These are phyloP conservation scores for Trebouxia sp. DNA, from an alignment of 139 green algal species.

Conservation along the genomic window DNA sequence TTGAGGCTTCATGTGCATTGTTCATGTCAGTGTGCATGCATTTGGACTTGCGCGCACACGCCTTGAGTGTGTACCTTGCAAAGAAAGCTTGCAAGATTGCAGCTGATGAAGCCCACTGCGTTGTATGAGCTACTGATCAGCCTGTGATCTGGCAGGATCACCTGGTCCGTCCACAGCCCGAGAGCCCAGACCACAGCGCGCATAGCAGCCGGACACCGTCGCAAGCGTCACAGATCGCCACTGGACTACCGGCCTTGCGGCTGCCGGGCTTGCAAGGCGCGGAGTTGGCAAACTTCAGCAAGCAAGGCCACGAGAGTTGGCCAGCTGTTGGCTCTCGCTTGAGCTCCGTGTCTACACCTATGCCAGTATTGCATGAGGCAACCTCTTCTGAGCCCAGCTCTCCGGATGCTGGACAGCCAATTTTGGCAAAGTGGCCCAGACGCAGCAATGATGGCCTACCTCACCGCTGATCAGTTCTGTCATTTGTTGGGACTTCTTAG, in stretches of 20 bases:
- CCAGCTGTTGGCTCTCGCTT: background rate
- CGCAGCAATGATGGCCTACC: background rate
- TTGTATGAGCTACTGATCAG: too few species aligned
- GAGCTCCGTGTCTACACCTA: background rate
- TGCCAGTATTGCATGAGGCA: background rate
- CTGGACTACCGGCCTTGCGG: background rate
- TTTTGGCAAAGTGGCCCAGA: background rate
- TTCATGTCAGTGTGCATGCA: too few species aligned
- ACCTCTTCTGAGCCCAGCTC: background rate
- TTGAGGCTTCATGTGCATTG: too few species aligned
- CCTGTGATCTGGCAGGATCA: background rate
- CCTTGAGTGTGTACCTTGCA: too few species aligned
- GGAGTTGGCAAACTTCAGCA: background rate
- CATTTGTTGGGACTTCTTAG: too few species aligned
- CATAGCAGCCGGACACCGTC: conserved; percentile 9
- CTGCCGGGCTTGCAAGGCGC: background rate
- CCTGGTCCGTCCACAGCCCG: background rate
- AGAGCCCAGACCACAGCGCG: background rate
- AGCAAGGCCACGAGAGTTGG: background rate
- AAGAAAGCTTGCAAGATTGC: too few species aligned
- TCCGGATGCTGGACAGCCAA: background rate
- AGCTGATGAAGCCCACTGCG: too few species aligned
- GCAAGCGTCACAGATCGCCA: background rate
- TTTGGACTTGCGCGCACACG: too few species aligned
- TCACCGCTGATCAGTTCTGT: too few species aligned